Evolutionary conservation across 164 flowering plant species (phyloP), one percentile per base, ranked within the genome.

Genomic region (Macadamia tetraphylla): DNA sequence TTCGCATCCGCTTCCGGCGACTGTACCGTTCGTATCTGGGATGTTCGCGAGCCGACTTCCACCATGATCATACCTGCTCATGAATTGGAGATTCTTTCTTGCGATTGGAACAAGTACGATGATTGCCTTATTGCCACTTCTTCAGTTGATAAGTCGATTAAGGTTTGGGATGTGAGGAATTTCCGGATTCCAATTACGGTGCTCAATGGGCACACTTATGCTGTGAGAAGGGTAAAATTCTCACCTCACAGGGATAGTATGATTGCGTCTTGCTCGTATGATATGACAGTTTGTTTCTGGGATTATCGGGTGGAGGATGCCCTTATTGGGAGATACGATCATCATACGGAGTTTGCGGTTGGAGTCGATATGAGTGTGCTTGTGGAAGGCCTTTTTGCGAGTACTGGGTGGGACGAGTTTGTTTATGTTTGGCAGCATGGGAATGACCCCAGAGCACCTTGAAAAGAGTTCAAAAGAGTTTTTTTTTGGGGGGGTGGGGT

Each of bases 401-500:
- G 98, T 60, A 83, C 97, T 3, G 97, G 99, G 4, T 94, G 99
- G 99, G 99, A 94, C 64, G 94, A 89, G 86, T 70, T 87, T 58
- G 97, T 87, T 40, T 94, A 86, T 73, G 96, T 94, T 52, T 94
- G 99, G 99, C 99, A 84, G 70, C 88, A 89, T 35, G 99, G 99
- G 53, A 88, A 87, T 30, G 98, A 94, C 61, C 98, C 99, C 0
- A 82, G 92, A 74, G 98, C 96, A 1, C 71, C 85, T 52, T 93
- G 67, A 74, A 17, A n/a, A 6, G 57, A 61, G 10, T 17, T 56
- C 3, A 35, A 35, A 35, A 35, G 3, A 6, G 18, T 11, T 17
- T 29, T 14, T 67, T 6, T 42, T 31, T 29, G 44, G 43, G 9
- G 4, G 23, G 23, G 23, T 0, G 23, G 23, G 23, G 0, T 23